These are phyloP conservation scores for Turritis glabra DNA, from an alignment of 345 rosid genomes.

Conservation along the genomic window DNA sequence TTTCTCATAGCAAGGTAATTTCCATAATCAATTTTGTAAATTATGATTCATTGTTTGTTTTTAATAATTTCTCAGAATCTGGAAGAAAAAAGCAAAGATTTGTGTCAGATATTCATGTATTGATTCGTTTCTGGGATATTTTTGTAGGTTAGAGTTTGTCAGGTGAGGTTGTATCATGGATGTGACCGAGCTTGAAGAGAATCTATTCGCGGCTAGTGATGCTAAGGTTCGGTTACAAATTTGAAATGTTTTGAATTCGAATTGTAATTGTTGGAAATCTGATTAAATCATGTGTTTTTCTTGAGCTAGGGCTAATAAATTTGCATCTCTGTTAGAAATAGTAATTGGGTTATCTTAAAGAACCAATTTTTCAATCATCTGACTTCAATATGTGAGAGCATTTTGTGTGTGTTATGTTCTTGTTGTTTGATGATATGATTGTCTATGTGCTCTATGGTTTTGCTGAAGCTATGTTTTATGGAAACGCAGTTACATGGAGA, in stretches of 20 bases:
- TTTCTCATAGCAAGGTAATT: slow-evolving; percentile 46
- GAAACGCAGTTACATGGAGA: slow-evolving; percentile 82
- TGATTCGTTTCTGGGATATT: too few relatives aligned
- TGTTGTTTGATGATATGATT: slow-evolving; percentile 19
- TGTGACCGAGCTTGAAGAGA: slow-evolving; percentile 83
- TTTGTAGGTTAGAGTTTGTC: slow-evolving; percentile 18
- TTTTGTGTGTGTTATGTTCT: not conserved
- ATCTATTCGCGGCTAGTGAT: slow-evolving; percentile 84
- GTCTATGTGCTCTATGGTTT: too few relatives aligned
- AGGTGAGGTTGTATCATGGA: slow-evolving; percentile 68
- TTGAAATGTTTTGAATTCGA: not conserved
- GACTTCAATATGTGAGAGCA: not conserved
- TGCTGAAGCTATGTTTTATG: slow-evolving; percentile 21
- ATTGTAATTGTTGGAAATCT: slow-evolving; percentile 8
- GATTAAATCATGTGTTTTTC: not conserved
- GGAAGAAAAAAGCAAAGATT: too few relatives aligned
- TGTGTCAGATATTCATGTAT: too few relatives aligned
- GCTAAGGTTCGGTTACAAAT: slow-evolving; percentile 77
- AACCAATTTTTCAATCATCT: not conserved
- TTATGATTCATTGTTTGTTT: not conserved
- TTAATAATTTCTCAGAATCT: not conserved
- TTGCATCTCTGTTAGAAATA: not conserved
- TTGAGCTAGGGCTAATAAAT: not conserved
- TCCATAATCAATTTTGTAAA: slow-evolving; percentile 15
- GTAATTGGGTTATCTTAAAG: not conserved